phyloP scores from a whole-genome alignment of 768 basidiomycete genomes.

The Lactifluus echinatus region DNA sequence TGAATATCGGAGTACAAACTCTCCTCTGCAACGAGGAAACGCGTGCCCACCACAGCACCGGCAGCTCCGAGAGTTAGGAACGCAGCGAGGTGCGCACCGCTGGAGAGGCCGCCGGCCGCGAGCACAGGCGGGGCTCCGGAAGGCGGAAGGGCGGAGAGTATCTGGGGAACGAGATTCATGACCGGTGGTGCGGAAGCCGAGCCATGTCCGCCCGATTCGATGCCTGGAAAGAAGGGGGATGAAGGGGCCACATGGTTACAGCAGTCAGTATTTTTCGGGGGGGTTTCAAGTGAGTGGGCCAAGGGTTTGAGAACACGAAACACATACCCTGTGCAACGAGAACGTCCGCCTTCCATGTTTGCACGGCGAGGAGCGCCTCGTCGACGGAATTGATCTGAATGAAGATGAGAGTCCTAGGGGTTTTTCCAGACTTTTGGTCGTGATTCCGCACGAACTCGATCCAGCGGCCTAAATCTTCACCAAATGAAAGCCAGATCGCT shows the following conservation, averaged over 20 bases:
- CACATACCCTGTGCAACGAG: constrained; percentile 70
- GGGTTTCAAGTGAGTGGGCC: background rate
- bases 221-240: constrained; percentile 37
- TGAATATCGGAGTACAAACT: constrained; percentile 31
- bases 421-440: constrained; percentile 35
- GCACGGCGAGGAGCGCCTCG: constrained; percentile 50
- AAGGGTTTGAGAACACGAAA: too few relatives aligned
- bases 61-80: constrained; percentile 58
- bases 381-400: constrained; percentile 54
- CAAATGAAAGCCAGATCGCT: constrained; percentile 73
- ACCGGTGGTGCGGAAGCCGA: constrained; percentile 47
- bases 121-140: constrained; percentile 44
- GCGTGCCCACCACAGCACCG: constrained; percentile 66
- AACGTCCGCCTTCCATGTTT: constrained; percentile 64
- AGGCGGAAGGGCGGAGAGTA: constrained; percentile 37
- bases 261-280: background rate
- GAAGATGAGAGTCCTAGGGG: constrained; percentile 46
- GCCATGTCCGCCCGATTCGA: constrained; percentile 78
- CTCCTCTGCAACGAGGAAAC: constrained; percentile 63
- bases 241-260: background rate
- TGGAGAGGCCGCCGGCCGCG: constrained; percentile 67
- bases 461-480: constrained; percentile 50
- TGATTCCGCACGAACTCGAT: constrained; percentile 49
- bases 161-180: constrained; percentile 47
- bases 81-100: constrained; percentile 56